Evolutionary conservation across 2,329 filamentous ascomycete species (phyloP).

Genomic region (Trichoderma sp.): DNA sequence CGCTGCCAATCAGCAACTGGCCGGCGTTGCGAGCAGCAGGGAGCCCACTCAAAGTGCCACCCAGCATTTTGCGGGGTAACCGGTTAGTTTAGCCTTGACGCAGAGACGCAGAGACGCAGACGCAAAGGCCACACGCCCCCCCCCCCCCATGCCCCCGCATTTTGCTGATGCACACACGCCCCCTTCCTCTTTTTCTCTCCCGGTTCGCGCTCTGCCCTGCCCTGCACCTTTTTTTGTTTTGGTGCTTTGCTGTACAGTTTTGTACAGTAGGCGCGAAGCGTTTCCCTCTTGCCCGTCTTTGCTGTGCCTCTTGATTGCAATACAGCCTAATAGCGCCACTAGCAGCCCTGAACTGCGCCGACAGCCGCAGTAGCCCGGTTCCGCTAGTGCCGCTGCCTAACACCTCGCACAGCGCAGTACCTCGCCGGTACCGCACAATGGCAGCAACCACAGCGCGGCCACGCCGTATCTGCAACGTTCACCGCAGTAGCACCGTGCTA

Average conservation of each 20-base stretch:
- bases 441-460: background rate
- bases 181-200: background rate
- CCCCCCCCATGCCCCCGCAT: background rate
- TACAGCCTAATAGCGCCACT: background rate
- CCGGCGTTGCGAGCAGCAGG: slow-evolving; percentile 15
- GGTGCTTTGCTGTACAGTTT: background rate
- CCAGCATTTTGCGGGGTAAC: slow-evolving; percentile 20
- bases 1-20: slow-evolving; percentile 20
- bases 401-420: background rate
- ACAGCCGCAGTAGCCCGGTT: background rate
- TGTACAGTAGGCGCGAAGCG: background rate
- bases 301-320: background rate
- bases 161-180: background rate
- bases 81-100: slow-evolving; percentile 5
- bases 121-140: background rate
- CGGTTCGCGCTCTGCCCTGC: background rate
- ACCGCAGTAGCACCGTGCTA: background rate
- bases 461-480: background rate
- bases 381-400: background rate
- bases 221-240: background rate
- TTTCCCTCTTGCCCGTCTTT: no score
- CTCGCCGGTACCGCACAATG: background rate
- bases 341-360: background rate
- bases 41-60: slow-evolving; percentile 12
- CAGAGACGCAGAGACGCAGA: background rate